phyloP scores from a whole-genome alignment of 176 grass and related monocot genomes.

The Luzula sylvatica region DNA sequence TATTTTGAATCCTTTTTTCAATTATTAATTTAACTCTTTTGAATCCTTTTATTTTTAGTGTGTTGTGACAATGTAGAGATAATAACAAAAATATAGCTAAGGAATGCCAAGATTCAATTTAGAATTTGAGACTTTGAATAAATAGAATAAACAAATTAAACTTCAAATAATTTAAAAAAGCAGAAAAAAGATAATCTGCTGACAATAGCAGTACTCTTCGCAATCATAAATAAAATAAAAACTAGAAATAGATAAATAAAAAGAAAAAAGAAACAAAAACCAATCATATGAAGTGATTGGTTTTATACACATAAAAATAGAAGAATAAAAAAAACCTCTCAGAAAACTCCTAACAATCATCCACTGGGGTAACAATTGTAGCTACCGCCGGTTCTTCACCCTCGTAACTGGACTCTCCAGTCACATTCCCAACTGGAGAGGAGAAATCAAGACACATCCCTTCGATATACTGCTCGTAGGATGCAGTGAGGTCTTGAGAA shows the following conservation, averaged over 20 bases:
- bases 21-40: no score
- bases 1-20: no score
- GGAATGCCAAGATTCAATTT: background rate
- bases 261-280: slow-evolving; percentile 10
- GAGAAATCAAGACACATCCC: slow-evolving; percentile 62
- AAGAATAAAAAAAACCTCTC: background rate
- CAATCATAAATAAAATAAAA: background rate
- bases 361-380: slow-evolving; percentile 17
- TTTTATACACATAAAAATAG: slow-evolving; percentile 21
- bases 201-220: background rate
- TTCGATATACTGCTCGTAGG: slow-evolving; percentile 63
- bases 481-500: slow-evolving; percentile 48
- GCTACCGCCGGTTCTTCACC: background rate
- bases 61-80: no score
- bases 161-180: background rate
- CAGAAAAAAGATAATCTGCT: background rate
- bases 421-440: slow-evolving; percentile 33
- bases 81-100: no score
- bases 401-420: background rate
- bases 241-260: slow-evolving; percentile 11
- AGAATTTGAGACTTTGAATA: background rate
- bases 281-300: background rate
- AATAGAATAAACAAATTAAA: background rate
- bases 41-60: no score
- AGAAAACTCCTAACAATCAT: slow-evolving; percentile 13